Percentiles rank a stretch among this genome's conserved stretches.
Evolutionary conservation across 208 protist species (phyloP).

Genomic region (Trypanosoma brucei): DNA sequence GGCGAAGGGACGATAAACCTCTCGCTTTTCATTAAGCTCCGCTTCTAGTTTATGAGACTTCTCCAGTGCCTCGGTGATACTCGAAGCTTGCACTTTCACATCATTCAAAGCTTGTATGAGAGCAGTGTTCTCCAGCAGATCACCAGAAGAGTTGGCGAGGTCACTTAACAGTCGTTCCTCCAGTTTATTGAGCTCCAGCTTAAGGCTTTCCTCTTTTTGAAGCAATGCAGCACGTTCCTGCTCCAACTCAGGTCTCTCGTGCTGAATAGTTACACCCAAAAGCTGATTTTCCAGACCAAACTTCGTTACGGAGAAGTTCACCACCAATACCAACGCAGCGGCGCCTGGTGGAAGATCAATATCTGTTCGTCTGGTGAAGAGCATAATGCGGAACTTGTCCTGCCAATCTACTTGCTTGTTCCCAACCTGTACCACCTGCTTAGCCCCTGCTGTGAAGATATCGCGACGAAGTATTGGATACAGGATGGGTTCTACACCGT

Average conservation of each 20-base stretch:
- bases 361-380: conserved; percentile 91
- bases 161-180: conserved; percentile 91
- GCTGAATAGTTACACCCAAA: conserved; percentile 91
- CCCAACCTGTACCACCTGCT: conserved; percentile 92
- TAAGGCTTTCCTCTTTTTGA: conserved; percentile 93
- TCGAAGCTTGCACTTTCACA: conserved; percentile 89
- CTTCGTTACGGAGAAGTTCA: conserved; percentile 97
- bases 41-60: conserved; percentile 82
- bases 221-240: conserved; percentile 91
- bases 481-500: conserved; percentile 92
- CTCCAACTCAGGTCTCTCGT: conserved; percentile 96
- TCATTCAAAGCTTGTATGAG: conserved; percentile 92
- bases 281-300: conserved; percentile 95
- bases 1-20: conserved; percentile 93
- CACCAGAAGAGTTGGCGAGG: conserved; percentile 89
- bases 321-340: conserved; percentile 84
- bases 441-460: conserved; percentile 84
- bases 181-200: conserved; percentile 91
- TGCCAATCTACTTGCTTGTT: conserved; percentile 96
- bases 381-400: conserved; percentile 93
- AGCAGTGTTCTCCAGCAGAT: conserved; percentile 94
- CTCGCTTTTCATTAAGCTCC: conserved; percentile 91
- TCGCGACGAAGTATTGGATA: conserved; percentile 94
- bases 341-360: conserved; percentile 86
- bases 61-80: conserved; percentile 82